Evolutionary conservation across 139 green algal genomes (phyloP), one percentile per base, ranked within the genome.

Genomic region (Coccomyxa sp.): DNA sequence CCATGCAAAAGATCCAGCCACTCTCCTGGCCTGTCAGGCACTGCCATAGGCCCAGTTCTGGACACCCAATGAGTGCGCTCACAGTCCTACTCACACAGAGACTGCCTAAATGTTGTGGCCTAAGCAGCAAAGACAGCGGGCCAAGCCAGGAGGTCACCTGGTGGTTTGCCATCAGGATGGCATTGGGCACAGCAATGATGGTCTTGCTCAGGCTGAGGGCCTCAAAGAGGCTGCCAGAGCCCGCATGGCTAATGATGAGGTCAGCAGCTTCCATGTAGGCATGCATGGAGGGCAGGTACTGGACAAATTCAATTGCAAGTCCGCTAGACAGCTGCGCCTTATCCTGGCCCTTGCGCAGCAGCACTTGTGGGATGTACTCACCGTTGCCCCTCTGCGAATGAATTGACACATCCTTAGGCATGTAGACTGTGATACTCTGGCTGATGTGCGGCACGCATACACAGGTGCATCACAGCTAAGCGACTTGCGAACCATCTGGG

Each of bases 81-180:
- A 54, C 44, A 75, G 31, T n/a, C 14, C 33, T 34, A 29, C 14
- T 10, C 8, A 50, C 33, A 27, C 27, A 34, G 64, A 71, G 16
- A 58, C 16, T 8, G 33, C 64, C 18, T 27, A 71, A 16, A 71
- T 10, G 12, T 31, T 34, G 14, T 34, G 33, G 7, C 14, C 69
- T 50, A 34, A 8, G 69, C 33, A 41, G 10, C 41, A 8, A 41
- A 9, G 8, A 74, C 9, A 9, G 27, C 69, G 34, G 8, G 7
- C 7, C 33, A 41, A 24, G 9, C 31, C 69, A 41, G 8, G 69
- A 31, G 12, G 33, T 24, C 24, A 44, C 89, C 84, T 97, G 93
- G 79, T 97, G 93, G 83, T 97, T 93, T 86, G 92, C 90, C 93
- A 97, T 97, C 35, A 97, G 84, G 38, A 88, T 44, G 4, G 89